Evolutionary conservation across 225 moss, liverwort and hornwort species (phyloP).

Genomic region (Polytrichum commune): DNA sequence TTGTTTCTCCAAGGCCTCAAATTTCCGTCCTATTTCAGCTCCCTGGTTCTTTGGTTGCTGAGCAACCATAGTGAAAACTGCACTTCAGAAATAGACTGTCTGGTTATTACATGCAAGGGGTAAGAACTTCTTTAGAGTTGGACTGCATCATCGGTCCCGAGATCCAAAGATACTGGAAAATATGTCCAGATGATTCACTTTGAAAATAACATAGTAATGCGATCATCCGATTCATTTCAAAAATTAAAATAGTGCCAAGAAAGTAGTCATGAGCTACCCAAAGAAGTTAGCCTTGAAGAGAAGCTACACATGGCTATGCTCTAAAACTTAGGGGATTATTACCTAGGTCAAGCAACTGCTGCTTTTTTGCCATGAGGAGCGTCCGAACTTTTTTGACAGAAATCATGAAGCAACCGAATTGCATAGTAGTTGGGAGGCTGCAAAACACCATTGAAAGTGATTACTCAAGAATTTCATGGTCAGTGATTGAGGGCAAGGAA

Average conservation of each 20-base stretch:
- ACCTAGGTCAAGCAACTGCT: conserved; percentile 72
- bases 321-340: neutral
- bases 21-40: conserved; percentile 58
- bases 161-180: too few species aligned
- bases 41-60: conserved; percentile 66
- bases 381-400: conserved; percentile 69
- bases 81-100: neutral
- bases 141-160: too few species aligned
- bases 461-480: too few species aligned
- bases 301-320: neutral
- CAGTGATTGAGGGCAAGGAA: too few species aligned
- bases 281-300: too few species aligned
- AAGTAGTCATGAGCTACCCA: too few species aligned
- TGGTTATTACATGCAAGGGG: too few species aligned
- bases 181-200: too few species aligned
- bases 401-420: conserved; percentile 77
- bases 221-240: too few species aligned
- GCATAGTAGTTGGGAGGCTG: conserved; percentile 70
- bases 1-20: conserved; percentile 70
- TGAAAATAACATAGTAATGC: too few species aligned
- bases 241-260: too few species aligned
- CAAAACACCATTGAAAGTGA: conserved; percentile 8
- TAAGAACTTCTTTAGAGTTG: neutral
- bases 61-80: conserved; percentile 63
- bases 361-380: conserved; percentile 72